These are phyloP conservation scores for Cyclospora cayetanensis DNA, from an alignment of 169 alveolate genomes.

Conservation along the genomic window DNA sequence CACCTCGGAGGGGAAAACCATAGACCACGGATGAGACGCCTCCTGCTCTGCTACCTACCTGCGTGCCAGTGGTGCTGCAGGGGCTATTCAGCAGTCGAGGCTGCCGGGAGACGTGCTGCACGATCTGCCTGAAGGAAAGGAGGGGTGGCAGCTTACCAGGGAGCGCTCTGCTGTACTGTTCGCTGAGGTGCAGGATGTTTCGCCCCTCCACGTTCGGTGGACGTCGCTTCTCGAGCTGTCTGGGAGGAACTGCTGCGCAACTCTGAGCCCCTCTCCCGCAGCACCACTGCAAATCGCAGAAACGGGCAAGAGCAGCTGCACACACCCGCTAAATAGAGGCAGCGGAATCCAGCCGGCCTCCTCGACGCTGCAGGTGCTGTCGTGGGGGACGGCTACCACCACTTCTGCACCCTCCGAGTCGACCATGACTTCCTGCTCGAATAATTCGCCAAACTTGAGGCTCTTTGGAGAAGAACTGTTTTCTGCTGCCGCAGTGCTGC, in stretches of 20 bases:
- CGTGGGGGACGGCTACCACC: slow-evolving; percentile 14
- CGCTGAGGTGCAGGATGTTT: no score
- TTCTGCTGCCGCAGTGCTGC: background rate
- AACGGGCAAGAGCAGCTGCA: slow-evolving; percentile 9
- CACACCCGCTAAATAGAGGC: background rate
- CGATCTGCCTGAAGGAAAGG: no score
- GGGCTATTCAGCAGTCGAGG: background rate
- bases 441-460: no score
- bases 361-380: background rate
- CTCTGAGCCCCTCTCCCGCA: background rate
- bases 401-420: slow-evolving; percentile 29
- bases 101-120: no score
- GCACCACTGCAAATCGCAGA: slow-evolving; percentile 10
- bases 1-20: background rate
- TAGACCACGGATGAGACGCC: background rate
- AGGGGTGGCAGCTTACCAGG: slow-evolving; percentile 8
- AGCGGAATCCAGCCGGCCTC: slow-evolving; percentile 1
- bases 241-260: no score
- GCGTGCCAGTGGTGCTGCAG: background rate
- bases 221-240: background rate
- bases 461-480: background rate
- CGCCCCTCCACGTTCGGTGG: background rate
- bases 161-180: background rate
- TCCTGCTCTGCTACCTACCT: background rate
- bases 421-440: background rate